Percentiles rank a stretch among this genome's conserved stretches.
These are phyloP conservation scores for Mytilinidion resinicola DNA, from an alignment of 495 filamentous ascomycete species.

Conservation along the genomic window DNA sequence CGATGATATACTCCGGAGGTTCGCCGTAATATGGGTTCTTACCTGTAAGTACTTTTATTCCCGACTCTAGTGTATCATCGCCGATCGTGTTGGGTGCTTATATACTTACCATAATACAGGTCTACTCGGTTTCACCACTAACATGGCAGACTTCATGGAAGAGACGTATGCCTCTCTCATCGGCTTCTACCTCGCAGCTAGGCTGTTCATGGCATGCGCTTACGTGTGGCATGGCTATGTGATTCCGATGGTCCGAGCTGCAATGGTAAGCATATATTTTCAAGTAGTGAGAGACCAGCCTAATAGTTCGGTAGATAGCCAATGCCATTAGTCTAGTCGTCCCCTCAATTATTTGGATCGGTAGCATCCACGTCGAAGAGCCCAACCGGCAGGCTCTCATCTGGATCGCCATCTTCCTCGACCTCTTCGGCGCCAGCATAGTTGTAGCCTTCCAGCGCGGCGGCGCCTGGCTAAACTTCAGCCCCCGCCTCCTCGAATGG, in stretches of 20 bases:
- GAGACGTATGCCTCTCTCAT: constrained; percentile 48
- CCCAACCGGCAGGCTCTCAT: constrained; percentile 42
- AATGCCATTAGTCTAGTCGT: constrained; percentile 37
- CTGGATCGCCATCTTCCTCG: constrained; percentile 44
- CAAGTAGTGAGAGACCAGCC: too few species aligned
- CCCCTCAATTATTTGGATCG: constrained; percentile 49
- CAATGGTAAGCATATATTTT: constrained; percentile 34
- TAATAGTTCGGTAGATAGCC: constrained; percentile 19
- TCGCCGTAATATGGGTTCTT: constrained; percentile 49
- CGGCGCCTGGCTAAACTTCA: constrained; percentile 8
- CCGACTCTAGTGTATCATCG: too few species aligned
- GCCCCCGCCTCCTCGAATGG: constrained; percentile 23
- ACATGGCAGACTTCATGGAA: constrained; percentile 48
- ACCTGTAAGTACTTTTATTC: constrained; percentile 34
- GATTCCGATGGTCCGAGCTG: constrained; percentile 48
- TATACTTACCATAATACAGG: too few species aligned
- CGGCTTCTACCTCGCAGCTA: constrained; percentile 49
- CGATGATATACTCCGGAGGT: constrained; percentile 50
- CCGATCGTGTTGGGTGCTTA: too few species aligned
- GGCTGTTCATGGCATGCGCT: constrained; percentile 45
- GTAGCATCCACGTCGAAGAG: constrained; percentile 43
- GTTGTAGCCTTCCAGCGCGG: constrained; percentile 35
- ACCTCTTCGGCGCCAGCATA: constrained; percentile 38
- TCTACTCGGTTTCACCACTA: constrained; percentile 52
- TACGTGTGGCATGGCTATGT: constrained; percentile 39